Conservation (phyloP, 257 asterid genomes). For the Penstemon eatonii region DNA sequence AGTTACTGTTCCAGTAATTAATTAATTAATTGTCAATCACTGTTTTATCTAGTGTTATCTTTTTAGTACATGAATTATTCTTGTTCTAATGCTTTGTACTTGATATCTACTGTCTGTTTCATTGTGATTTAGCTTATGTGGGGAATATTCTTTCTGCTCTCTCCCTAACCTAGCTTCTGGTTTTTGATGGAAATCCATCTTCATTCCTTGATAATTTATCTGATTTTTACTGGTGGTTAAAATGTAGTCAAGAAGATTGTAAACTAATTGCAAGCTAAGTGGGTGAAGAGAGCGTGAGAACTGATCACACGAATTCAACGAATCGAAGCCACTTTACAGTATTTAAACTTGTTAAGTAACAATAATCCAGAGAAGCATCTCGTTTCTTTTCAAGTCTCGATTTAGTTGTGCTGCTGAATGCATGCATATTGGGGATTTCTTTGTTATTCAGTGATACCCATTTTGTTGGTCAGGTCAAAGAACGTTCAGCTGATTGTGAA, state of each 20-base stretch:
- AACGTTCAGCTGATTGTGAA: neutral
- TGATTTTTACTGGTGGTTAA: conserved; percentile 10
- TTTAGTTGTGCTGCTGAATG: neutral
- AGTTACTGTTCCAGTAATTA: neutral
- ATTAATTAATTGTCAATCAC: neutral
- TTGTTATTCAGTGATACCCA: neutral
- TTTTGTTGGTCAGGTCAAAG: conserved; percentile 11
- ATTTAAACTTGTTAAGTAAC: neutral
- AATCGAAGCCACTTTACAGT: neutral
- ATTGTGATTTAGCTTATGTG: neutral
- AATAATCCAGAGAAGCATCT: neutral
- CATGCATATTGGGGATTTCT: neutral
- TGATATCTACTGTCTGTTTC: conserved; percentile 4
- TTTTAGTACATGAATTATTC: neutral
- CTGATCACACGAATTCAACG: neutral
- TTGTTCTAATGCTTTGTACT: neutral
- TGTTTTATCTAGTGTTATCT: neutral
- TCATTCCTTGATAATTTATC: neutral
- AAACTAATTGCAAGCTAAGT: neutral
- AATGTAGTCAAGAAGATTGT: neutral
- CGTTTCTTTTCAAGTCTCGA: neutral
- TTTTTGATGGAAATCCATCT: conserved; percentile 7
- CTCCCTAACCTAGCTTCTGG: neutral
- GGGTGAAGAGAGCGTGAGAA: neutral
- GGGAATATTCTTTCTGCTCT: neutral